Evolutionary conservation across 345 rosid species (phyloP).

Genomic region (Mangifera indica): DNA sequence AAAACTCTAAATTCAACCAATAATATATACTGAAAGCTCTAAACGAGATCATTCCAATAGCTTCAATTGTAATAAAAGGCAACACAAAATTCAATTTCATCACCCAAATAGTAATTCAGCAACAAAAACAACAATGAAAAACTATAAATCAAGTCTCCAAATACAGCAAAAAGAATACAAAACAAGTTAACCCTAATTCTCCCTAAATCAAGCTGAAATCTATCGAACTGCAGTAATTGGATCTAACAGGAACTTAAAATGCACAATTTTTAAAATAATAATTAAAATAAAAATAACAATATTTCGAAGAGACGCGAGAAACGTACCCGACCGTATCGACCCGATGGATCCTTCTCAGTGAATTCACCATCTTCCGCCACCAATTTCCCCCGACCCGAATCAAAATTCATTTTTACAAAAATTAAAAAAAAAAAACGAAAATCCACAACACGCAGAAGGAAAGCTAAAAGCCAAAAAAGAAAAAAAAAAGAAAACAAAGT

Average conservation of each 20-base stretch:
- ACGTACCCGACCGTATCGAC: constrained; percentile 64
- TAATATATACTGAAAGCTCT: too few relatives aligned
- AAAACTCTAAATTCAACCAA: neutral
- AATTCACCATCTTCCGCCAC: constrained; percentile 41
- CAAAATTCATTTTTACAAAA: constrained; percentile 39
- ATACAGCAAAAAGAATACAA: neutral
- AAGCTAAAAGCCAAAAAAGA: neutral
- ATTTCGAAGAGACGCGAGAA: neutral
- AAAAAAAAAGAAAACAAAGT: constrained; percentile 9
- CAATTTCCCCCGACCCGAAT: constrained; percentile 26
- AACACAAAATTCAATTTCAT: neutral
- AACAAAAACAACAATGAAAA: neutral
- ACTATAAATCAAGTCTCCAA: neutral
- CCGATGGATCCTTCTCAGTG: constrained; percentile 64
- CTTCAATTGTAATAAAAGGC: neutral
- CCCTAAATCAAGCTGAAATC: neutral
- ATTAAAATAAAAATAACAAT: neutral
- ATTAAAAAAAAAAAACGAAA: neutral
- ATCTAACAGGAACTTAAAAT: neutral
- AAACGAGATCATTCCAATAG: too few relatives aligned
- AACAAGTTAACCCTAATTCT: neutral
- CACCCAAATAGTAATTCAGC: neutral
- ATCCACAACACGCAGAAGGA: neutral
- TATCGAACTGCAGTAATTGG: neutral
- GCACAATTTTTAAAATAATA: neutral